A percentile compares a stretch with the other conserved stretches of the same genome.
phyloP scores from a whole-genome alignment of 495 filamentous ascomycete genomes.

The Cryomyces antarcticus region DNA sequence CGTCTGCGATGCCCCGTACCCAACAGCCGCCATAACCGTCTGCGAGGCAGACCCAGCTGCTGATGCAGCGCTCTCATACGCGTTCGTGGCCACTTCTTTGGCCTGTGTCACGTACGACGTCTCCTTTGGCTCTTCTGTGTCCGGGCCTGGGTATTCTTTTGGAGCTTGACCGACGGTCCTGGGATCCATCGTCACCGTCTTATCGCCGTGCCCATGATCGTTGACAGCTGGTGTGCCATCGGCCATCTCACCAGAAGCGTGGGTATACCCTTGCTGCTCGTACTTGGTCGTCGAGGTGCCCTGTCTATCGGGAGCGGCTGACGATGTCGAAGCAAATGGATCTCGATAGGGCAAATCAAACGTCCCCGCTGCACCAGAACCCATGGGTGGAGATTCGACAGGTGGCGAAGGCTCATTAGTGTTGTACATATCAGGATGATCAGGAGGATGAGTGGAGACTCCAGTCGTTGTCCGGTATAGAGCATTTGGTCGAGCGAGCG shows the following conservation, averaged over 20 bases:
- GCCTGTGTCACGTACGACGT: conserved; percentile 13
- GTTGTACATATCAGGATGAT: not conserved
- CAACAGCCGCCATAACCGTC: conserved; percentile 6
- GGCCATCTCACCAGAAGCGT: conserved; percentile 16
- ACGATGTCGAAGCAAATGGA: not conserved
- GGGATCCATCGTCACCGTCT: conserved; percentile 19
- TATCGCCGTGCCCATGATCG: conserved; percentile 17
- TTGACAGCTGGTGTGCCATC: conserved; percentile 15
- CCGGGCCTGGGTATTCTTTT: conserved; percentile 14
- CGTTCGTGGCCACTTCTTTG: conserved; percentile 9
- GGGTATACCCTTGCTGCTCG: conserved; percentile 17
- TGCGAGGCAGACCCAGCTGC: conserved; percentile 4
- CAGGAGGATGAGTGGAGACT: conserved; percentile 9
- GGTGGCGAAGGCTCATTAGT: not conserved
- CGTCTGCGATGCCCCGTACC: not conserved
- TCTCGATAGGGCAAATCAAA: not conserved
- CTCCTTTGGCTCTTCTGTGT: conserved; percentile 5
- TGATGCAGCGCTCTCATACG: conserved; percentile 6
- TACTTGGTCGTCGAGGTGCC: conserved; percentile 16
- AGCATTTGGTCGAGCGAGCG: not conserved
- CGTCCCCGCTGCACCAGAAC: not conserved
- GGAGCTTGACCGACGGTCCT: conserved; percentile 21
- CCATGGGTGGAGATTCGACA: not conserved
- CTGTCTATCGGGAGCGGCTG: not conserved
- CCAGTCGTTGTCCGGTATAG: conserved; percentile 1